A percentile compares a stretch with the other conserved stretches of the same genome.
Evolutionary conservation across 208 protist species (phyloP).

Genomic region (Leishmania turanica): DNA sequence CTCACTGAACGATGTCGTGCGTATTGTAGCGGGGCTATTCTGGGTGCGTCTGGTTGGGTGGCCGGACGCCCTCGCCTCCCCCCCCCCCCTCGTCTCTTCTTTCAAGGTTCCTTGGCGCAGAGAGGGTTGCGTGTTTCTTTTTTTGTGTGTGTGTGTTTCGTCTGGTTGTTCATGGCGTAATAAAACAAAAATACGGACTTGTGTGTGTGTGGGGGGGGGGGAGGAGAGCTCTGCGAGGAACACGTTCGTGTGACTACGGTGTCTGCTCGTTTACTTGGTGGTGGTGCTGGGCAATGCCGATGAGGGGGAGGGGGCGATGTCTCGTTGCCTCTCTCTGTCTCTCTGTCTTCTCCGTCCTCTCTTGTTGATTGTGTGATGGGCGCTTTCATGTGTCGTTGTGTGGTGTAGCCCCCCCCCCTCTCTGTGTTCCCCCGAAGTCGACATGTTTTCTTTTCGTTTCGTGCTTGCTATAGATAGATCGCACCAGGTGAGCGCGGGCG

Average conservation of each 20-base stretch:
- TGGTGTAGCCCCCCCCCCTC: neutral
- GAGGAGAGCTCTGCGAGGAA: too few relatives aligned
- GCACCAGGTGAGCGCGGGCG: neutral
- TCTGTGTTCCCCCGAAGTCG: neutral
- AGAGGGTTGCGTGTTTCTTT: too few relatives aligned
- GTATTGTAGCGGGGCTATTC: neutral
- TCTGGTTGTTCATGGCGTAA: too few relatives aligned
- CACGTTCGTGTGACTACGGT: too few relatives aligned
- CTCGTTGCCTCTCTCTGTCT: too few relatives aligned
- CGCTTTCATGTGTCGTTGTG: neutral
- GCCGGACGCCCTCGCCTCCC: neutral
- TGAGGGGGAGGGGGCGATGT: too few relatives aligned
- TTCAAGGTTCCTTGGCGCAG: neutral
- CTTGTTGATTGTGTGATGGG: neutral
- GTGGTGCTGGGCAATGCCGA: too few relatives aligned
- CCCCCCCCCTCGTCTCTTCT: neutral
- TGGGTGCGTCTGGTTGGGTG: neutral
- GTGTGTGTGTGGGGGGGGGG: too few relatives aligned
- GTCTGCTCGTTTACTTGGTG: too few relatives aligned
- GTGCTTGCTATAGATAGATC: neutral
- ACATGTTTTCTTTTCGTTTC: neutral
- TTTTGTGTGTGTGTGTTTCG: too few relatives aligned
- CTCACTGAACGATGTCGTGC: neutral
- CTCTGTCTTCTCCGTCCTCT: neutral
- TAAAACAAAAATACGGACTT: too few relatives aligned